Evolutionary conservation across 257 asterid species (phyloP).

Genomic region (Verbena officinalis): DNA sequence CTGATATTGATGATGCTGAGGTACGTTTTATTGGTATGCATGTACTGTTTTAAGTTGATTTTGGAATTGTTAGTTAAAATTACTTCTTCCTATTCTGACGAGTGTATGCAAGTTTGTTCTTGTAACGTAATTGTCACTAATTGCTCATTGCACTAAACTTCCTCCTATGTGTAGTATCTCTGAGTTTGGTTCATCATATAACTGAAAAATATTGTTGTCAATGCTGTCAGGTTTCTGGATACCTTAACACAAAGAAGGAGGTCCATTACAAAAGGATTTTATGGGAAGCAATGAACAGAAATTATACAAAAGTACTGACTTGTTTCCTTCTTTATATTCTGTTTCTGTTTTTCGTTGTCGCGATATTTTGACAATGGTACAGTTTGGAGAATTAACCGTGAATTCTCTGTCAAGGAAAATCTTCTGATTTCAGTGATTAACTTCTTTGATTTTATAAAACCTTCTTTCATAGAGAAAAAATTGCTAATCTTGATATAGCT

Average conservation of each 20-base stretch:
- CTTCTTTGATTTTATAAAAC: background rate
- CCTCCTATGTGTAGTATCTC: background rate
- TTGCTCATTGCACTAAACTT: background rate
- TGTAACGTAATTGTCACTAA: no score
- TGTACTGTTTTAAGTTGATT: slow-evolving; percentile 23
- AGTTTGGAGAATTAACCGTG: background rate
- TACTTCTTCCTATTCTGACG: background rate
- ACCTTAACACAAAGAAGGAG: slow-evolving; percentile 60
- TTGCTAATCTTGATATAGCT: slow-evolving; percentile 8
- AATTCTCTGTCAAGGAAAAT: background rate
- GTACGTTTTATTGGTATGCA: slow-evolving; percentile 29
- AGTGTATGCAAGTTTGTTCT: slow-evolving; percentile 10
- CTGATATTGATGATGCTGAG: slow-evolving; percentile 65
- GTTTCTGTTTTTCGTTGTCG: background rate
- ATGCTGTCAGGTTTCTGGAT: slow-evolving; percentile 49
- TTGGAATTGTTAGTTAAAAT: slow-evolving; percentile 2
- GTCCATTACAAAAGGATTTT: slow-evolving; percentile 45
- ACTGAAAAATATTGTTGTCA: slow-evolving; percentile 15
- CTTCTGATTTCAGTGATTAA: background rate
- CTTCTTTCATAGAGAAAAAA: background rate
- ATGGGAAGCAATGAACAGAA: slow-evolving; percentile 63
- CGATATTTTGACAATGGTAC: slow-evolving; percentile 1
- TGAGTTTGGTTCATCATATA: slow-evolving; percentile 23
- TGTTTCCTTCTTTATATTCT: slow-evolving; percentile 24
- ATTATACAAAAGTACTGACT: slow-evolving; percentile 38